Percentiles rank a stretch among this genome's conserved stretches.
Evolutionary conservation across 805 yeast species (phyloP).

Genomic region (Zygosaccharomyces bailii): DNA sequence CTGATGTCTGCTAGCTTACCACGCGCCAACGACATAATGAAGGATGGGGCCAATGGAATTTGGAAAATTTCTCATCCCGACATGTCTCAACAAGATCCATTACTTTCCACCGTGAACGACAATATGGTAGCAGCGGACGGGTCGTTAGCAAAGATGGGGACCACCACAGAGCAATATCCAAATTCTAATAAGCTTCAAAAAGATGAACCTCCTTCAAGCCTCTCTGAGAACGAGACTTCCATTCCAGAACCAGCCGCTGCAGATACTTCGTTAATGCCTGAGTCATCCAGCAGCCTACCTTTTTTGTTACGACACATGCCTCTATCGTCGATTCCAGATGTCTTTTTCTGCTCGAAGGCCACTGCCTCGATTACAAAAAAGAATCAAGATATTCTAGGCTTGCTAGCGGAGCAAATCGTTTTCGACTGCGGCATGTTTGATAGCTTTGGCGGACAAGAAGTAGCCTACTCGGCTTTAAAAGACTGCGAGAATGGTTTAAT

Average conservation of each 20-base stretch:
- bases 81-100: conserved; percentile 19
- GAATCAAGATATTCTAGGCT: conserved; percentile 26
- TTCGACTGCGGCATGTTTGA: conserved; percentile 46
- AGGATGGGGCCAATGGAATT: conserved; percentile 26
- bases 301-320: conserved; percentile 64
- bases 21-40: conserved; percentile 14
- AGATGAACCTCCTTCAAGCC: conserved; percentile 7
- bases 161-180: conserved; percentile 3
- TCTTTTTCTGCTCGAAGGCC: conserved; percentile 36
- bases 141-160: not conserved
- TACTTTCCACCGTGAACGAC: conserved; percentile 6
- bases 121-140: conserved; percentile 5
- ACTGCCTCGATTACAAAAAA: conserved; percentile 15
- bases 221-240: conserved; percentile 15
- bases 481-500: conserved; percentile 24
- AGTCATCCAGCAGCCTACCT: conserved; percentile 59
- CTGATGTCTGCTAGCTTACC: conserved; percentile 9
- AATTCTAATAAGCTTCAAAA: not conserved
- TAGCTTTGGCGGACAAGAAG: conserved; percentile 53
- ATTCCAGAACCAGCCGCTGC: conserved; percentile 22
- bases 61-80: conserved; percentile 28
- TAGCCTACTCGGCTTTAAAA: conserved; percentile 37
- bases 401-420: conserved; percentile 32
- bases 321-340: conserved; percentile 56
- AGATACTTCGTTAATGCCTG: conserved; percentile 16